Evolutionary conservation across 140 eudicot species (phyloP).

Genomic region (Artemisia princeps): DNA sequence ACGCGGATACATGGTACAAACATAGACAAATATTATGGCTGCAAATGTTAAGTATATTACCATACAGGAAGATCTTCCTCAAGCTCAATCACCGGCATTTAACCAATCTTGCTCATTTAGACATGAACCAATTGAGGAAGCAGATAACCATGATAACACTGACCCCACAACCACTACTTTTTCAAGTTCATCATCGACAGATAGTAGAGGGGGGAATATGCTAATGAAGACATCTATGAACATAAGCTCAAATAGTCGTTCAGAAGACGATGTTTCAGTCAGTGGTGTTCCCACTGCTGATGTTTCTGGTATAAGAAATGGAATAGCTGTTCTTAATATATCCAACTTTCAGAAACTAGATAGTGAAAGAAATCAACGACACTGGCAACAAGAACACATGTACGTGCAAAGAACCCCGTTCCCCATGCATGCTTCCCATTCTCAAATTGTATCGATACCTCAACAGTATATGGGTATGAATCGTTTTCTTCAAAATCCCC

Average conservation of each 20-base stretch:
- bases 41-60: slow-evolving; percentile 18
- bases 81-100: slow-evolving; percentile 30
- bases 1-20: neutral
- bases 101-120: slow-evolving; percentile 22
- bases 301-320: slow-evolving; percentile 26
- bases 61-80: slow-evolving; percentile 37
- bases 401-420: slow-evolving; percentile 5
- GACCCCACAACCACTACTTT: slow-evolving; percentile 24
- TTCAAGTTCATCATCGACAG: slow-evolving; percentile 33
- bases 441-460: slow-evolving; percentile 25
- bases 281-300: slow-evolving; percentile 22
- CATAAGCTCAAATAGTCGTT: slow-evolving; percentile 20
- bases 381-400: neutral
- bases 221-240: slow-evolving; percentile 7
- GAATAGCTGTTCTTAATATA: slow-evolving; percentile 23
- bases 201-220: slow-evolving; percentile 18
- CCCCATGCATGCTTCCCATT: slow-evolving; percentile 19
- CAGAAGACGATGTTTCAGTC: slow-evolving; percentile 26
- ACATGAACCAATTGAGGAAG: slow-evolving; percentile 29
- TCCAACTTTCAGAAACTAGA: slow-evolving; percentile 31
- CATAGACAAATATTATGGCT: slow-evolving; percentile 8
- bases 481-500: slow-evolving; percentile 31
- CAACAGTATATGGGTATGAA: slow-evolving; percentile 26
- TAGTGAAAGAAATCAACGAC: slow-evolving; percentile 15
- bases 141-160: slow-evolving; percentile 21